Conservation (phyloP, 2,329 filamentous ascomycete genomes). For the Elsinoe necatrix region DNA sequence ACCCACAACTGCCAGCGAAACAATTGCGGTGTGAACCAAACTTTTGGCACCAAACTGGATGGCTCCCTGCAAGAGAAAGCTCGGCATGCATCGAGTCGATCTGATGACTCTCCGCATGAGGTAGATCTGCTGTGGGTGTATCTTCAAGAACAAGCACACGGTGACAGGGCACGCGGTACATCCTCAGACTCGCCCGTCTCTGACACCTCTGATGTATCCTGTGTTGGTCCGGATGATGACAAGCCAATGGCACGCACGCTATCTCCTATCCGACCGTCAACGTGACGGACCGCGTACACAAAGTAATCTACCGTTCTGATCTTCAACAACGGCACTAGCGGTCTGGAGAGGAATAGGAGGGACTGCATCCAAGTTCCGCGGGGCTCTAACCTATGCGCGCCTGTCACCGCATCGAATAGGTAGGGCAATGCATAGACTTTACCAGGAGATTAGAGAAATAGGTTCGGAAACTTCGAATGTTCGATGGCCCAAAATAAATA, state of each 20-base stretch:
- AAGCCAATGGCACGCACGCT: not conserved
- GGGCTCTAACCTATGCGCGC: not conserved
- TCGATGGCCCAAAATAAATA: slow-evolving; percentile 5
- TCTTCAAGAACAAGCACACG: not conserved
- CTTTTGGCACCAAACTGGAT: not conserved
- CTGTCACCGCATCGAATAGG: not conserved
- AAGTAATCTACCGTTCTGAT: slow-evolving; percentile 10
- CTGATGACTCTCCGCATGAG: not conserved
- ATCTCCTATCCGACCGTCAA: slow-evolving; percentile 9
- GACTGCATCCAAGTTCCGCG: not conserved
- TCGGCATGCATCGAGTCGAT: slow-evolving; percentile 5
- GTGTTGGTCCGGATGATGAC: too few species aligned
- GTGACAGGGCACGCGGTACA: not conserved
- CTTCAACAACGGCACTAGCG: slow-evolving; percentile 2
- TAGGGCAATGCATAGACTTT: not conserved
- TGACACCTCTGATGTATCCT: too few species aligned
- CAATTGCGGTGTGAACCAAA: slow-evolving; percentile 10
- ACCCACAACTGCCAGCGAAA: slow-evolving; percentile 13
- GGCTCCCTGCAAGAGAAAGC: not conserved
- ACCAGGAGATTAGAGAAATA: not conserved
- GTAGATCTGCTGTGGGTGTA: not conserved
- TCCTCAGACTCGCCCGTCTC: not conserved
- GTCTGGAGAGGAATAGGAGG: not conserved
- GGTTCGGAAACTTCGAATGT: not conserved
- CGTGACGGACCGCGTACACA: slow-evolving; percentile 8